Base-by-base conservation (phyloP, 768 basidiomycete species). In the Lentinula boryana region DNA sequence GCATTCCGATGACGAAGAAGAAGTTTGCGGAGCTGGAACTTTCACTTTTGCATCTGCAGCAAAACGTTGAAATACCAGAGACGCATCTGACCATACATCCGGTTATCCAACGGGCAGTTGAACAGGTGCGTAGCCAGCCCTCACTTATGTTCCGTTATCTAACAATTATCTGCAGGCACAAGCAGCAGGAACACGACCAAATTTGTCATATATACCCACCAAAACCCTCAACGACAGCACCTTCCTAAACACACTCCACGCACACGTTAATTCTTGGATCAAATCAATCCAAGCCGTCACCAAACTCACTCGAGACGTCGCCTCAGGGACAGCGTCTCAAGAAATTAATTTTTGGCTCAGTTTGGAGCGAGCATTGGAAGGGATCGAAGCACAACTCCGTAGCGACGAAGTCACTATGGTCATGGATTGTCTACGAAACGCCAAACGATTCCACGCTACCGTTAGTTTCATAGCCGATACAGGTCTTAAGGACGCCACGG, bases 331-430 rank as follows among this genome's bases (percentile, higher is more conserved):
- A 0, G 96, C 97, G 2, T 95, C 93, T 0, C 97, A 99, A 69
- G 97, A 98, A 72, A 95, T 99, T 78, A 98, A 98, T 73, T 98
- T 99, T 68, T 98, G 97, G 97, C 78, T 98, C 23, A 91, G 89
- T 71, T 81, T 99, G 72, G 97, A 99, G 71, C 80, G 91, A 48
- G 95, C 95, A 5, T 73, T 99, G 64, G 97, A 98, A 68, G 89
- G 85, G 0, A 98, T 98, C 68, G 95, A 98, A 68, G 77, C 85
- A 0, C 97, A 99, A 68, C 78, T 99, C 62, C 81, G 88, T 64
- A 93, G 91, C 63, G 95, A 98, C 53, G 92, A 95, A 69, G 93
- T 99, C 50, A 85, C 84, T 61, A 88, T 93, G 85, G 90, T 93
- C 54, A 91, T 93, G 85, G 95, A 96, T 65, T 92, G 93, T 68